phyloP scores from a whole-genome alignment of 148 eudicot genomes.

The Chenopodium formosanum region DNA sequence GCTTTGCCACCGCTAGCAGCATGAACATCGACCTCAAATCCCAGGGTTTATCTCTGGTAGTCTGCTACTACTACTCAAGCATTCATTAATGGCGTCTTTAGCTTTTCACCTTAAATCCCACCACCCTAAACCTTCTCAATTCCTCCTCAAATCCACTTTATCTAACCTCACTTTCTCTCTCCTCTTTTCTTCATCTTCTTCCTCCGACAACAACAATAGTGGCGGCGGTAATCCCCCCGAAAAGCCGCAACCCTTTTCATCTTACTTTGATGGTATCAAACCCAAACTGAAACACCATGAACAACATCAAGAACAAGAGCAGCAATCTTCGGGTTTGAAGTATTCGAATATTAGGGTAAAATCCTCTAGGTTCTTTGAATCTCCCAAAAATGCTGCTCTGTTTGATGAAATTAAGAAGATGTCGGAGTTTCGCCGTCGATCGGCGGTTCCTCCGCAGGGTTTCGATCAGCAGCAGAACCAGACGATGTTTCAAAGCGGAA shows the following conservation, averaged over 20 bases:
- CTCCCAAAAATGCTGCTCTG: not conserved
- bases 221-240: not conserved
- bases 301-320: slow-evolving; percentile 16
- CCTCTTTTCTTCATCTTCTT: slow-evolving; percentile 48
- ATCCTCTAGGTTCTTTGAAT: not conserved
- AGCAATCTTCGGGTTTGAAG: not conserved
- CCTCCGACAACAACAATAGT: slow-evolving; percentile 25
- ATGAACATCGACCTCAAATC: too few relatives aligned
- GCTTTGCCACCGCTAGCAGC: too few relatives aligned
- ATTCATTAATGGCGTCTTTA: slow-evolving; percentile 51
- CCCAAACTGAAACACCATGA: slow-evolving; percentile 35
- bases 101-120: slow-evolving; percentile 42
- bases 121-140: slow-evolving; percentile 7
- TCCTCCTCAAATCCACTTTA: slow-evolving; percentile 14
- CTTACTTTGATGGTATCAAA: slow-evolving; percentile 46
- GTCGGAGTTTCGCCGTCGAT: slow-evolving; percentile 41
- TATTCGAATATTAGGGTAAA: not conserved
- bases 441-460: slow-evolving; percentile 26
- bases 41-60: too few relatives aligned
- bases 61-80: not conserved
- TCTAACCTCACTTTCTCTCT: slow-evolving; percentile 18
- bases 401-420: slow-evolving; percentile 45
- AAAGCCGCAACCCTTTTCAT: slow-evolving; percentile 15
- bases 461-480: slow-evolving; percentile 8
- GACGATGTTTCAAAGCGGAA: not conserved